Percentiles rank a stretch among this genome's conserved stretches.
Evolutionary conservation across 768 basidiomycete genomes (phyloP).

Genomic region (Serendipita indica): DNA sequence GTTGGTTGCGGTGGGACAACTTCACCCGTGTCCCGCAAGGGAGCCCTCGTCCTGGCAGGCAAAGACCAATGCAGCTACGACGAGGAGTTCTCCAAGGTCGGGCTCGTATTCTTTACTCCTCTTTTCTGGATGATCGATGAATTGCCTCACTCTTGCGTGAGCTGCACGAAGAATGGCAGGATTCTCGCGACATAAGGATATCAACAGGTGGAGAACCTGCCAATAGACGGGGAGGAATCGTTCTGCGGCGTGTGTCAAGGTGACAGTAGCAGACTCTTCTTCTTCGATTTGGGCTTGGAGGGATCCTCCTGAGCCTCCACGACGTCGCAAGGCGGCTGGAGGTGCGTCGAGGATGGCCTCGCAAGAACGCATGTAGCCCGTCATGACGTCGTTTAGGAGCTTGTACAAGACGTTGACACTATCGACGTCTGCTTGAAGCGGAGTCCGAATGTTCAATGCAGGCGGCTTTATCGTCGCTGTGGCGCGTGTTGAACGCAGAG

Average conservation of each 20-base stretch:
- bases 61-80: conserved; percentile 1
- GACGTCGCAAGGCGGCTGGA: neutral
- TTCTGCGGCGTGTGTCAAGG: neutral
- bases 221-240: neutral
- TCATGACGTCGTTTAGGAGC: neutral
- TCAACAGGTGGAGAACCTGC: neutral
- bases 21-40: neutral
- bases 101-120: conserved; percentile 1
- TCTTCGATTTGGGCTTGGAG: neutral
- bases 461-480: neutral
- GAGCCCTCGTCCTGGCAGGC: conserved; percentile 5
- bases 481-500: neutral
- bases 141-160: neutral
- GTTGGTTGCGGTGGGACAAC: neutral
- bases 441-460: neutral
- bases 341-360: conserved; percentile 4
- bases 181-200: conserved; percentile 4
- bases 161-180: neutral
- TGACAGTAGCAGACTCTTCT: neutral
- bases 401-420: neutral
- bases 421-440: neutral
- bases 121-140: neutral
- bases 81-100: neutral
- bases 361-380: neutral
- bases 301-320: neutral